Conservation (phyloP, 1,284 basidiomycete species). For the Microbotryum lychnidis-dioicae region DNA sequence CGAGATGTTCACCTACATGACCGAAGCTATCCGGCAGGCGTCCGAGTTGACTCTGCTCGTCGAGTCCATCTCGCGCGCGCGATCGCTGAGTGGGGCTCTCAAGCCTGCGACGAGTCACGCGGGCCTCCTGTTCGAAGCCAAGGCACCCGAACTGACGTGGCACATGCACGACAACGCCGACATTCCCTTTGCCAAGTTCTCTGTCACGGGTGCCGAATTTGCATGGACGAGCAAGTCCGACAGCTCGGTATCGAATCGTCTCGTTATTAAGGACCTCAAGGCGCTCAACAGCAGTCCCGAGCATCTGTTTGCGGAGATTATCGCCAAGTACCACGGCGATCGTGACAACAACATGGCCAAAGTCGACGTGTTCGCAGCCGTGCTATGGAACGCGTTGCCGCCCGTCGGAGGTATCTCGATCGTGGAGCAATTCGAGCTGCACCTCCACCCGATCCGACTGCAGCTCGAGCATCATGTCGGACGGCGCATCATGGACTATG, state of each 20-base stretch:
- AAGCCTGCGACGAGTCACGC: slow-evolving; percentile 42
- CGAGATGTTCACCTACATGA: slow-evolving; percentile 57
- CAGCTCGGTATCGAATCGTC: slow-evolving; percentile 72
- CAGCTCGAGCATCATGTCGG: slow-evolving; percentile 80
- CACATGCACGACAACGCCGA: slow-evolving; percentile 73
- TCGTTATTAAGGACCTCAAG: slow-evolving; percentile 64
- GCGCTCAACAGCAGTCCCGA: slow-evolving; percentile 81
- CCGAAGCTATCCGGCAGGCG: slow-evolving; percentile 63
- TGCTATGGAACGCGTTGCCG: slow-evolving; percentile 70
- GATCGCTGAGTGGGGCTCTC: slow-evolving; percentile 56
- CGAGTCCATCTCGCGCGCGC: slow-evolving; percentile 76
- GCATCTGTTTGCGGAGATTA: slow-evolving; percentile 80
- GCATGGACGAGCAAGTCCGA: slow-evolving; percentile 82
- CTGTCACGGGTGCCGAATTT: slow-evolving; percentile 69
- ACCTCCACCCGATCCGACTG: slow-evolving; percentile 76
- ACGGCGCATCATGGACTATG: slow-evolving; percentile 75
- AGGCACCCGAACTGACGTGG: slow-evolving; percentile 86
- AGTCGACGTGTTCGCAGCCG: slow-evolving; percentile 38
- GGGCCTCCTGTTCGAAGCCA: slow-evolving; percentile 70
- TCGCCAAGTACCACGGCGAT: slow-evolving; percentile 54
- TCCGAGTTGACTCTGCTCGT: slow-evolving; percentile 81
- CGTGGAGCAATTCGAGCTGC: slow-evolving; percentile 72
- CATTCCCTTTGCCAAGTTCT: slow-evolving; percentile 75
- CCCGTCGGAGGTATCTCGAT: slow-evolving; percentile 92
- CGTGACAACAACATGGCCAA: slow-evolving; percentile 18